Evolutionary conservation across 768 basidiomycete species (phyloP).

Genomic region (Agrocybe praecox): DNA sequence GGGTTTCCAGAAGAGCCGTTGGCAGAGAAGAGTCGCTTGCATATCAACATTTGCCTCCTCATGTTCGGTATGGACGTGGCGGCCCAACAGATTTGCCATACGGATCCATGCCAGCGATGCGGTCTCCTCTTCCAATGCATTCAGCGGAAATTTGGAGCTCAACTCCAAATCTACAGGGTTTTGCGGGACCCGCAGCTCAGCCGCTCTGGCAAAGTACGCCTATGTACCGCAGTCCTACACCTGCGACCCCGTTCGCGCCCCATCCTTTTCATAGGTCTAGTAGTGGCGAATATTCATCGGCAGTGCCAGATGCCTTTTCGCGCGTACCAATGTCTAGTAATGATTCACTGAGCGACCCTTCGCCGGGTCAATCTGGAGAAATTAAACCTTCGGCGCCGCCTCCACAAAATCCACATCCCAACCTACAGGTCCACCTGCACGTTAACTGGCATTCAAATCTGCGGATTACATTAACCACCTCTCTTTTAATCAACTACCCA

Average conservation of each 20-base stretch:
- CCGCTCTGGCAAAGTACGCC: slow-evolving; percentile 27
- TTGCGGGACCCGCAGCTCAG: slow-evolving; percentile 23
- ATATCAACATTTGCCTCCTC: slow-evolving; percentile 74
- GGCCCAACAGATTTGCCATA: slow-evolving; percentile 59
- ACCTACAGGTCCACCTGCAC: slow-evolving; percentile 88
- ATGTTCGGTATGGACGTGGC: slow-evolving; percentile 65
- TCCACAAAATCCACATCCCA: slow-evolving; percentile 48
- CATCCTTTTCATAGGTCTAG: slow-evolving; percentile 19
- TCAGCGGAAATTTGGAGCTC: slow-evolving; percentile 44
- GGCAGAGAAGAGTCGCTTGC: slow-evolving; percentile 58
- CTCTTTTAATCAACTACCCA: slow-evolving; percentile 95
- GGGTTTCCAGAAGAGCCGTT: slow-evolving; percentile 71
- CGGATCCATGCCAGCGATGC: slow-evolving; percentile 51
- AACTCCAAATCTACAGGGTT: slow-evolving; percentile 39
- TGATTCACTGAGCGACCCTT: slow-evolving; percentile 21
- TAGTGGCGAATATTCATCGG: slow-evolving; percentile 18
- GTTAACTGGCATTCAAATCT: slow-evolving; percentile 88
- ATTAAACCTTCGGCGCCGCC: slow-evolving; percentile 20
- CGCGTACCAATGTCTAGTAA: slow-evolving; percentile 7
- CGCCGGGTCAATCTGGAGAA: slow-evolving; percentile 19
- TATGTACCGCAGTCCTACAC: slow-evolving; percentile 28
- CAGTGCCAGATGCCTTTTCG: slow-evolving; percentile 3
- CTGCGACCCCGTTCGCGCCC: slow-evolving; percentile 29
- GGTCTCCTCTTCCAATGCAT: slow-evolving; percentile 31
- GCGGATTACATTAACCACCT: slow-evolving; percentile 87